Conservation (phyloP, 768 basidiomycete genomes). For the Xerocomus brunneocitrinus region DNA sequence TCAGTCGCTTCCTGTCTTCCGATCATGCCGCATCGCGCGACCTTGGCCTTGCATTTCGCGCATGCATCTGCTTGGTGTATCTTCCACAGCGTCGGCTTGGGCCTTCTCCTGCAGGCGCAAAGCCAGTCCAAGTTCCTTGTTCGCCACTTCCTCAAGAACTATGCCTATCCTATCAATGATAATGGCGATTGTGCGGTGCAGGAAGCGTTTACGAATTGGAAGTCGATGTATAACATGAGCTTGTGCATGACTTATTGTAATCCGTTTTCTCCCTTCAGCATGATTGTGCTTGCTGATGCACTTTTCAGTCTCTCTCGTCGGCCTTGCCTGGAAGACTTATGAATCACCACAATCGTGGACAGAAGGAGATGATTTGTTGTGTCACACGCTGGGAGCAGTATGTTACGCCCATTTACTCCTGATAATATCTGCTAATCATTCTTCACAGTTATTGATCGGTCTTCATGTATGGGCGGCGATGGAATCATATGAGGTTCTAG, state of each 20-base stretch:
- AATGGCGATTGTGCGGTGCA: slow-evolving; percentile 73
- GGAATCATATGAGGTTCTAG: slow-evolving; percentile 90
- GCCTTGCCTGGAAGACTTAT: slow-evolving; percentile 90
- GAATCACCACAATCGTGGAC: slow-evolving; percentile 79
- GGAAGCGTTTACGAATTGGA: slow-evolving; percentile 96
- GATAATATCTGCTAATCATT: slow-evolving; percentile 5
- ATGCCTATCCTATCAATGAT: slow-evolving; percentile 75
- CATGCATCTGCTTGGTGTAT: slow-evolving; percentile 85
- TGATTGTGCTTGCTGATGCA: neutral
- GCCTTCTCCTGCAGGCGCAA: slow-evolving; percentile 78
- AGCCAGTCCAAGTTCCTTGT: slow-evolving; percentile 86
- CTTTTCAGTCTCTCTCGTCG: slow-evolving; percentile 69
- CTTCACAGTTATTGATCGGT: slow-evolving; percentile 67
- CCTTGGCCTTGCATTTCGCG: slow-evolving; percentile 65
- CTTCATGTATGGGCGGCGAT: slow-evolving; percentile 89
- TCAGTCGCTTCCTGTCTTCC: slow-evolving; percentile 57
- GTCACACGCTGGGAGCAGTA: slow-evolving; percentile 86
- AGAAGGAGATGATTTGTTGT: slow-evolving; percentile 78
- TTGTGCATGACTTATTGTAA: slow-evolving; percentile 93
- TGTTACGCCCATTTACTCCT: slow-evolving; percentile 27
- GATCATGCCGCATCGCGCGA: slow-evolving; percentile 41
- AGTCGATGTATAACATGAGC: slow-evolving; percentile 85
- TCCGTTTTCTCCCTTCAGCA: slow-evolving; percentile 14
- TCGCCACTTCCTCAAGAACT: slow-evolving; percentile 91
- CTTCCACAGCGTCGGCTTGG: slow-evolving; percentile 86